A percentile compares a stretch with the other conserved stretches of the same genome.
These are phyloP conservation scores for Starmerella bombi DNA, from an alignment of 805 yeast species.

Conservation along the genomic window DNA sequence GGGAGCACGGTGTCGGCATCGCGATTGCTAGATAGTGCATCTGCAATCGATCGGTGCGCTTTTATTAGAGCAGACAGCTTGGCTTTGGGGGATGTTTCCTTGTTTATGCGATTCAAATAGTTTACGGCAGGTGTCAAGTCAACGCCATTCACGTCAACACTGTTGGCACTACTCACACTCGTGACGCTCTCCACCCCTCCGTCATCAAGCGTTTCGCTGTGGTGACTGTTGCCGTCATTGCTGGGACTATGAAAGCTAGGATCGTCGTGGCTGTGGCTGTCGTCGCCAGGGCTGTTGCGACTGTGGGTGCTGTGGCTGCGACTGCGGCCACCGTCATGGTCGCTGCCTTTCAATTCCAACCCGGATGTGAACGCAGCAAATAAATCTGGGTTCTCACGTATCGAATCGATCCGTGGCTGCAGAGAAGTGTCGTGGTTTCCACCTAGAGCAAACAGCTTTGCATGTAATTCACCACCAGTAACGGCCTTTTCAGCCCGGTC, in stretches of 20 bases:
- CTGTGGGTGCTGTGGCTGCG: neutral
- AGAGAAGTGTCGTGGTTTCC: slow-evolving; percentile 18
- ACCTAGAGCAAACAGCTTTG: slow-evolving; percentile 26
- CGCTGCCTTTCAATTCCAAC: slow-evolving; percentile 7
- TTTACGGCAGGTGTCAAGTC: slow-evolving; percentile 9
- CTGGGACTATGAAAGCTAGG: neutral
- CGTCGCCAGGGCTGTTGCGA: too few species aligned
- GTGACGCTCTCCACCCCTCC: neutral
- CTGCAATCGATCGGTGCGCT: slow-evolving; percentile 29
- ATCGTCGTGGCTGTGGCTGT: neutral
- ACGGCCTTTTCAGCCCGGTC: slow-evolving; percentile 30
- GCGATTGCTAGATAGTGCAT: slow-evolving; percentile 18
- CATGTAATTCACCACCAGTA: slow-evolving; percentile 27
- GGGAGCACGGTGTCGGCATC: slow-evolving; percentile 32
- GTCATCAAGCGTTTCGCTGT: neutral
- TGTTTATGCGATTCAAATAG: slow-evolving; percentile 18
- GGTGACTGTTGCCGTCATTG: neutral
- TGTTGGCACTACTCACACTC: neutral
- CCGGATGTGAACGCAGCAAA: slow-evolving; percentile 1
- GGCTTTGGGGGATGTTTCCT: slow-evolving; percentile 26
- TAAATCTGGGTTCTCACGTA: slow-evolving; percentile 11
- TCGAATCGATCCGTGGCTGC: slow-evolving; percentile 15
- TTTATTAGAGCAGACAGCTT: slow-evolving; percentile 27
- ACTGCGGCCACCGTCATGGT: neutral
- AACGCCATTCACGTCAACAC: neutral